Evolutionary conservation across 768 basidiomycete genomes (phyloP), one percentile per base, ranked within the genome.

Genomic region (Mrakia gelida): DNA sequence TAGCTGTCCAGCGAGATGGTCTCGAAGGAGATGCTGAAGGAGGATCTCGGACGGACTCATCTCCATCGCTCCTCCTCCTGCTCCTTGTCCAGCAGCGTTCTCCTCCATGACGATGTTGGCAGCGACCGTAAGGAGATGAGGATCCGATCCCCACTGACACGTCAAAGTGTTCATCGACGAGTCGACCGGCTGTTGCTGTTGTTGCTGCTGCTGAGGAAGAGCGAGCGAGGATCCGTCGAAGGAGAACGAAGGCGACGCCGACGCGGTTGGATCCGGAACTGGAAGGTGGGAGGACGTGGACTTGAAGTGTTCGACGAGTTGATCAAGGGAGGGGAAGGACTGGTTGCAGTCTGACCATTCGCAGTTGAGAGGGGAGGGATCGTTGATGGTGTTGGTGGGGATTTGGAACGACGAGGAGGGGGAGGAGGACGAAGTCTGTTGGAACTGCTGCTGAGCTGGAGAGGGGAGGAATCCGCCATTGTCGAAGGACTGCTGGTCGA

Each of bases 291-390:
- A 78, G 1, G 77, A 73, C 0, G 77, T 78, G 3, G 77, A 59
- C 11, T 63, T 49, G 49, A 78, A 78, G 68, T 78, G 77, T n/a
- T 78, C 77, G 49, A 78, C 56, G 26, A 78, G 62, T 28, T 67
- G 65, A 34, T 78, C 77, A 28, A 78, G 34, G 10, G 43, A 59
- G 15, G 77, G 73, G 43, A 78, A 78, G 21, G 65, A 63, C 73
- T 78, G 65, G 34, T 73, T 62, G 65, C 77, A 78, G 52, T 73
- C 52, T 28, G 65, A 43, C 77, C 77, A 78, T 13, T 73, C 62
- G 63, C 77, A 78, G 52, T n/a, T 62, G 38, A 56, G 65, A 28
- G 49, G 23, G 11, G 73, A 41, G 10, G 62, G 41, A 3, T 41
- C 62, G 8, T 10, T 43, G 41, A 56, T 56, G 28, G 67, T 45